These are phyloP conservation scores for Nepenthes alata DNA, from an alignment of 179 eudicot genomes.

Conservation along the genomic window DNA sequence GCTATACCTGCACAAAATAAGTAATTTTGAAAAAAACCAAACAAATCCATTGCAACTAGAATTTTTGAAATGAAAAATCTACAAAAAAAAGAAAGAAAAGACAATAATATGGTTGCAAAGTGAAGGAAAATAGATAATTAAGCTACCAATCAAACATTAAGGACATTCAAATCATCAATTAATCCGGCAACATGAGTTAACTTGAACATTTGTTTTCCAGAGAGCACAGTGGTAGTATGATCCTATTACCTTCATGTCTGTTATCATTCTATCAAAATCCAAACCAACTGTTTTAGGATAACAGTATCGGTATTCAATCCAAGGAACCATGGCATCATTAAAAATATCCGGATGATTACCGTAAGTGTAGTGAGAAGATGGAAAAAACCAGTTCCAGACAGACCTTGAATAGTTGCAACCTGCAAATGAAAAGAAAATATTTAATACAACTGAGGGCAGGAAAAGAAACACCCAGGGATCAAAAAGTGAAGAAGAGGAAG, in stretches of 20 bases:
- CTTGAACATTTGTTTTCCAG: neutral
- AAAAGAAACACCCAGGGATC: neutral
- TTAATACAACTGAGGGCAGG: neutral
- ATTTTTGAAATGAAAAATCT: no score
- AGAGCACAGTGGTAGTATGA: no score
- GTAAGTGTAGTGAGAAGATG: slow-evolving; percentile 85
- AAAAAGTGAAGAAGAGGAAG: neutral
- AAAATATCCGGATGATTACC: slow-evolving; percentile 91
- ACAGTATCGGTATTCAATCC: slow-evolving; percentile 89
- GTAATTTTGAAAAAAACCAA: no score
- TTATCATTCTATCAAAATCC: slow-evolving; percentile 91
- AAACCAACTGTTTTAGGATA: slow-evolving; percentile 90
- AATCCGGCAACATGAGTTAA: no score
- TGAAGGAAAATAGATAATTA: no score
- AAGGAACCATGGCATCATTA: slow-evolving; percentile 89
- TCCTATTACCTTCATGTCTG: slow-evolving; percentile 57
- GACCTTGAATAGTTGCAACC: slow-evolving; percentile 95
- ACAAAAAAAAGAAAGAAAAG: no score
- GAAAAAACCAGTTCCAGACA: slow-evolving; percentile 93
- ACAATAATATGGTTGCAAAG: no score
- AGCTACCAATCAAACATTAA: no score
- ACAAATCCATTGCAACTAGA: no score
- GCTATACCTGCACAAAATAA: no score
- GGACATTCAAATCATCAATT: no score
- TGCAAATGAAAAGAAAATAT: slow-evolving; percentile 10